These are phyloP conservation scores for Cerioporus squamosus DNA, from an alignment of 1,284 basidiomycete species.

Conservation along the genomic window DNA sequence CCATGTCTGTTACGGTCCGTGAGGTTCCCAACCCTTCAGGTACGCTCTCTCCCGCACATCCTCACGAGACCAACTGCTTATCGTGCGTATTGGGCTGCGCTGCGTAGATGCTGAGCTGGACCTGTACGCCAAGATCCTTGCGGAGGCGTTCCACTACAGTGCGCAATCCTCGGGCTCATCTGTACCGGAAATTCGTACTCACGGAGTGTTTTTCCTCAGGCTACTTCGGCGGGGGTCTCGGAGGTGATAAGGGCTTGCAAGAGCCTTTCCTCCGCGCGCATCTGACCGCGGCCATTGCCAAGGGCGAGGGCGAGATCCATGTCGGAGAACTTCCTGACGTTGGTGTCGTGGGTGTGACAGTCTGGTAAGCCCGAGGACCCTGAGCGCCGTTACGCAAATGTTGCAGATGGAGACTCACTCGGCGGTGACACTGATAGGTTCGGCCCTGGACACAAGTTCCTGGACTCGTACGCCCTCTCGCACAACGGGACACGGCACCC, in stretches of 20 bases:
- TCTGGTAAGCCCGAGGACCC: conserved; percentile 9
- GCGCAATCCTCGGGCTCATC: not conserved
- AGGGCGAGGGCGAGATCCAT: conserved; percentile 16
- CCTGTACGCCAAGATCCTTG: conserved; percentile 13
- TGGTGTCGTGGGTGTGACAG: conserved; percentile 13
- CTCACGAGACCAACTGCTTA: not conserved
- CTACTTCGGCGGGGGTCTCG: conserved; percentile 16
- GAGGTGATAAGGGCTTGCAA: conserved; percentile 10
- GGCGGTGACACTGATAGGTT: conserved; percentile 15
- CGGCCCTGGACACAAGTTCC: conserved; percentile 19
- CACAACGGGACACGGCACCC: not conserved
- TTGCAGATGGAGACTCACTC: not conserved
- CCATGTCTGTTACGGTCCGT: conserved; percentile 11
- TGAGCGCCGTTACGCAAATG: not conserved
- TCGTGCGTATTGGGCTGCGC: not conserved
- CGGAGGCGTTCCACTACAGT: conserved; percentile 20
- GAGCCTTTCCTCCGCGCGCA: conserved; percentile 18
- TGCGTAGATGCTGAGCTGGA: conserved; percentile 8
- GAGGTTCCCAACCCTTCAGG: conserved; percentile 7
- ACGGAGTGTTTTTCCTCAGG: not conserved
- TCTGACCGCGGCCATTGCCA: conserved; percentile 5
- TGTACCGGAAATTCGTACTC: not conserved
- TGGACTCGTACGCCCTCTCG: conserved; percentile 4
- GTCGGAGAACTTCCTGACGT: conserved; percentile 16
- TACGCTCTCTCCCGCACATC: not conserved